Evolutionary conservation across 192 early-diverging fungal species (phyloP), one percentile per base, ranked within the genome.

Genomic region (Backusella macrospora): DNA sequence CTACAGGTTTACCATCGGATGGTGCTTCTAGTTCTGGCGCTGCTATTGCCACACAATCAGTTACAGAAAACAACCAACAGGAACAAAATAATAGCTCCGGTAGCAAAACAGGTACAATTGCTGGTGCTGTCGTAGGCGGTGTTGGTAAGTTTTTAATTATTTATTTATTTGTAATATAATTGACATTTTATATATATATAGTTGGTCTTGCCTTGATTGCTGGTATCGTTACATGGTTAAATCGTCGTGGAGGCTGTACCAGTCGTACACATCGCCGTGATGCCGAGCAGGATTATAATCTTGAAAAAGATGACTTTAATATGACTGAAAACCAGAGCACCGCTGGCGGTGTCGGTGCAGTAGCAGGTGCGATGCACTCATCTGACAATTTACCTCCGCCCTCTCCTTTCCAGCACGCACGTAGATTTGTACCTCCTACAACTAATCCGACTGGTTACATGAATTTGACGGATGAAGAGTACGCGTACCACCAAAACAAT

Each of bases 221-320:
- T 62, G 78, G 78, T 71, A 45, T 76, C 6, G 9, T 80, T 9
- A 76, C 78, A 8, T 80, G 73, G 49, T 68, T 80, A 18, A 80
- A 80, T 21, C 73, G 78, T 37, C 70, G 71, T 62, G 78, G 78
- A 14, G 78, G 78, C 44, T 80, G 73, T 64, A 76, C 70, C 8
- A 66, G 49, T 14, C 62, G 64, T 29, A 68, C 67, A 46, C 67
- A 45, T 47, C 67, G 67, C 13, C 38, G 70, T 37, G 64, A 77
- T 7, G 39, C 47, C 21, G 39, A 62, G 23, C 29, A 52, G 9
- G 29, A 69, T 5, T 18, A 29, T 47, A 43, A 72, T 13, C 47
- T 72, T 72, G 29, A 70, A 44, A 68, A 65, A 15, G 62, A 62
- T 74, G 73, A 75, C 18, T 75, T 62, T 42, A 65, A 62, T 26